Conservation (phyloP, 2,329 filamentous ascomycete genomes). For the Botrytis sinoallii region DNA sequence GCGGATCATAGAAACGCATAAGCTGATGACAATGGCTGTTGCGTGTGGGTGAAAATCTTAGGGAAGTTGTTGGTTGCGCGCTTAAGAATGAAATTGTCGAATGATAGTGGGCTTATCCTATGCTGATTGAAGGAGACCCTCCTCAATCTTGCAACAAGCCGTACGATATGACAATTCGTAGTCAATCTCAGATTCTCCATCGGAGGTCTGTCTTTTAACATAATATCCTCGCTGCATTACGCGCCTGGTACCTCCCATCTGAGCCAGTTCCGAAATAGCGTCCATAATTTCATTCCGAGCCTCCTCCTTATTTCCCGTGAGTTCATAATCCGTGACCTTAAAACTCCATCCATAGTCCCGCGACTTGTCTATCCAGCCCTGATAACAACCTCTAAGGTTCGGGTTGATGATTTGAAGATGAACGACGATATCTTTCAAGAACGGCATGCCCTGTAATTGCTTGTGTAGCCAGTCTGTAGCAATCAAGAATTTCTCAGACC, state of each 20-base stretch:
- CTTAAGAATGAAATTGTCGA: background rate
- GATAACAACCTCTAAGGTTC: background rate
- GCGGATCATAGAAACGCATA: background rate
- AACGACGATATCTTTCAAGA: background rate
- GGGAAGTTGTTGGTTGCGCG: background rate
- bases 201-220: background rate
- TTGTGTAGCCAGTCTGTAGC: background rate
- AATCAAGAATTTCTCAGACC: fast-evolving
- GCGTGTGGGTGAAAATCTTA: fast-evolving
- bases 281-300: fast-evolving
- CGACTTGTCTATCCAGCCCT: background rate
- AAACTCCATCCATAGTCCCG: background rate
- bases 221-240: background rate
- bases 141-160: background rate
- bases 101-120: background rate
- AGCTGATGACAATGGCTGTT: background rate
- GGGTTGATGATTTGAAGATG: too few species aligned
- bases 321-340: background rate
- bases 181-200: background rate
- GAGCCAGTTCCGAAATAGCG: background rate
- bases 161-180: background rate
- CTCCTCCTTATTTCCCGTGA: background rate
- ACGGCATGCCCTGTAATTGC: background rate
- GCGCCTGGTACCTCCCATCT: fast-evolving
- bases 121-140: background rate